These are phyloP conservation scores for Fusarium sp. DNA, from an alignment of 2,329 filamentous ascomycete species.

Conservation along the genomic window DNA sequence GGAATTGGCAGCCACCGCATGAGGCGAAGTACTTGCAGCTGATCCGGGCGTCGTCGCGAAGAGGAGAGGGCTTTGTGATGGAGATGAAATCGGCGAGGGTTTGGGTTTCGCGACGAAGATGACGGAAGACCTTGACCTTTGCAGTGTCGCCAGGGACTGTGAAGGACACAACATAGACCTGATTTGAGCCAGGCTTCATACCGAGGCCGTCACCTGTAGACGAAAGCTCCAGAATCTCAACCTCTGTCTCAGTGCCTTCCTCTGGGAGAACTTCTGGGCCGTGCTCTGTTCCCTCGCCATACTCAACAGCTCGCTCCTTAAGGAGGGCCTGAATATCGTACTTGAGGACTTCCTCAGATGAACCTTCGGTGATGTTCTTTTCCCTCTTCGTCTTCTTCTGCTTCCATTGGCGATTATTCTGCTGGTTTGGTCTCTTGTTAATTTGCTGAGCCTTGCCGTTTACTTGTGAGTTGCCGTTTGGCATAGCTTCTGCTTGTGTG, in stretches of 20 bases:
- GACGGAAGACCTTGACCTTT: conserved; percentile 80
- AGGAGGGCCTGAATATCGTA: conserved; percentile 69
- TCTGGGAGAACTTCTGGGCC: conserved; percentile 64
- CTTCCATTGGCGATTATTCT: conserved; percentile 45
- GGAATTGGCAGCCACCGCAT: conserved; percentile 95
- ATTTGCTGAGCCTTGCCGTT: conserved; percentile 14
- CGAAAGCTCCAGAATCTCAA: conserved; percentile 83
- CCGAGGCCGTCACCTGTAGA: conserved; percentile 94
- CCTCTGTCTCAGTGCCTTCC: conserved; percentile 78
- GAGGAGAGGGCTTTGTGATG: conserved; percentile 76
- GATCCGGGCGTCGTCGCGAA: conserved; percentile 81
- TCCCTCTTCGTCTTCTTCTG: conserved; percentile 67
- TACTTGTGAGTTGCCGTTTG: conserved; percentile 30
- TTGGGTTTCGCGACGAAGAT: conserved; percentile 73
- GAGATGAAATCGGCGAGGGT: conserved; percentile 85
- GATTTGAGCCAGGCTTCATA: conserved; percentile 68
- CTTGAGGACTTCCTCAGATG: conserved; percentile 73
- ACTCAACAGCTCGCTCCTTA: conserved; percentile 51
- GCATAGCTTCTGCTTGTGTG: conserved; percentile 21
- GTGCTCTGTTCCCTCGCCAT: conserved; percentile 44
- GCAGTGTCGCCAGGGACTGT: conserved; percentile 85
- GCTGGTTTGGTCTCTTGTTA: conserved; percentile 42
- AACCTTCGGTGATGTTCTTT: conserved; percentile 69
- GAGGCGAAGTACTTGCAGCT: conserved; percentile 86
- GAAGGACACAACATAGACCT: conserved; percentile 89